A percentile compares a stretch with the other conserved stretches of the same genome.
Evolutionary conservation across 305 asterid species (phyloP).

Genomic region (Fraxinus sp.): DNA sequence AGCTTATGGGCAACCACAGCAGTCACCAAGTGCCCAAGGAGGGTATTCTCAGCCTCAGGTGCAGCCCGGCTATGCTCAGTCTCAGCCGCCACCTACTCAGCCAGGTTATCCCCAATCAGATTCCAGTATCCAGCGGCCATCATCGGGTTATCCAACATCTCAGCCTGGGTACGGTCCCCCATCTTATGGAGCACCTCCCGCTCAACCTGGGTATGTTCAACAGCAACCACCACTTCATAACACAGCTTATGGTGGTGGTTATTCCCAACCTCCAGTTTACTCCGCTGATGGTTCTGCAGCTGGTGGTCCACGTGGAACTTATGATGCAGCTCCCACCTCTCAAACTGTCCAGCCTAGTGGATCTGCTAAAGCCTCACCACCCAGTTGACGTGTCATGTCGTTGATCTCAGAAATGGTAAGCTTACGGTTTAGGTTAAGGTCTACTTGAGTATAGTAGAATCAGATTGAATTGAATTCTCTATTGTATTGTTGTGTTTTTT

Average conservation of each 20-base stretch:
- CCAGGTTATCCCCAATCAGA: conserved; percentile 9
- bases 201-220: background rate
- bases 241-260: conserved; percentile 21
- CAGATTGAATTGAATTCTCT: background rate
- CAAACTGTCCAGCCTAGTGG: conserved; percentile 1
- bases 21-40: background rate
- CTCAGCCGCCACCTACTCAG: conserved; percentile 22
- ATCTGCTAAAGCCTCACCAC: conserved; percentile 14
- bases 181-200: conserved; percentile 15
- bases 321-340: conserved; percentile 5
- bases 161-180: conserved; percentile 38
- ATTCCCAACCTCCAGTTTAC: conserved; percentile 4
- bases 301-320: background rate
- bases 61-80: background rate
- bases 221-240: conserved; percentile 30
- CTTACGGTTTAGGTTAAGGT: background rate
- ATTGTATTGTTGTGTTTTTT: background rate
- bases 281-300: background rate
- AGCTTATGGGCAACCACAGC: conserved; percentile 28
- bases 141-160: conserved; percentile 1
- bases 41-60: conserved; percentile 5
- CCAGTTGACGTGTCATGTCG: conserved; percentile 6
- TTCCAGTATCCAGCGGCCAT: background rate
- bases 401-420: background rate
- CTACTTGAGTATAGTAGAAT: background rate